phyloP scores from a whole-genome alignment of 306 rosid species.

The Lathyrus aphaca region DNA sequence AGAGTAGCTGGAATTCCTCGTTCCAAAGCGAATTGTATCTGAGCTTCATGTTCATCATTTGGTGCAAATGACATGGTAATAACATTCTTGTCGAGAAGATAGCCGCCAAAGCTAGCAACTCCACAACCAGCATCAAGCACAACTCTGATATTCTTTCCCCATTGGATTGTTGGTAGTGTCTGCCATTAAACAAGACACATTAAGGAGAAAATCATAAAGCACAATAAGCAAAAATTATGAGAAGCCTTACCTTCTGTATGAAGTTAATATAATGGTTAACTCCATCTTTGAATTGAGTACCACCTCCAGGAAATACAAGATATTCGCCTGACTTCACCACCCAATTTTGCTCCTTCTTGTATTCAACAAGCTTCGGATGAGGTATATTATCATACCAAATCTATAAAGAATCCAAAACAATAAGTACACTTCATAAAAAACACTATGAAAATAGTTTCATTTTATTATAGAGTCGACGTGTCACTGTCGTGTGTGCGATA shows the following conservation, averaged over 20 bases:
- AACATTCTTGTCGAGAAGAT: conserved; percentile 76
- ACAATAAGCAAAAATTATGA: not conserved
- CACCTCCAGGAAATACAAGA: conserved; percentile 91
- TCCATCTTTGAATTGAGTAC: conserved; percentile 97
- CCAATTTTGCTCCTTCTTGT: conserved; percentile 96
- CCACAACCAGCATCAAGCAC: conserved; percentile 96
- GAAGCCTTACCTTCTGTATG: conserved; percentile 63
- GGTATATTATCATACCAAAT: conserved; percentile 93
- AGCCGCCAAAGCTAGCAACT: conserved; percentile 97
- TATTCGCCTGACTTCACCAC: conserved; percentile 76
- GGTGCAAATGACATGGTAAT: conserved; percentile 97
- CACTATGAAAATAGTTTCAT: not conserved
- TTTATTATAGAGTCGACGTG: not conserved
- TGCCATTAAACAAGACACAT: conserved; percentile 26
- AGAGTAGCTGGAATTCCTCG: conserved; percentile 97
- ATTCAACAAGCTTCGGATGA: conserved; percentile 88
- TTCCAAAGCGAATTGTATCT: conserved; percentile 97
- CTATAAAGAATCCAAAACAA: conserved; percentile 44
- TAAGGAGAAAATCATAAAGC: not conserved
- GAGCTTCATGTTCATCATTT: conserved; percentile 99
- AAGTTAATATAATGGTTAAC: conserved; percentile 64
- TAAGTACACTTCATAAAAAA: not conserved
- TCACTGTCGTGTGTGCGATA: not conserved
- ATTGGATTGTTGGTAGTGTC: conserved; percentile 62
- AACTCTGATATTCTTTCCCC: conserved; percentile 87